These are phyloP conservation scores for Lippia alba DNA, from an alignment of 305 asterid species.

Conservation along the genomic window DNA sequence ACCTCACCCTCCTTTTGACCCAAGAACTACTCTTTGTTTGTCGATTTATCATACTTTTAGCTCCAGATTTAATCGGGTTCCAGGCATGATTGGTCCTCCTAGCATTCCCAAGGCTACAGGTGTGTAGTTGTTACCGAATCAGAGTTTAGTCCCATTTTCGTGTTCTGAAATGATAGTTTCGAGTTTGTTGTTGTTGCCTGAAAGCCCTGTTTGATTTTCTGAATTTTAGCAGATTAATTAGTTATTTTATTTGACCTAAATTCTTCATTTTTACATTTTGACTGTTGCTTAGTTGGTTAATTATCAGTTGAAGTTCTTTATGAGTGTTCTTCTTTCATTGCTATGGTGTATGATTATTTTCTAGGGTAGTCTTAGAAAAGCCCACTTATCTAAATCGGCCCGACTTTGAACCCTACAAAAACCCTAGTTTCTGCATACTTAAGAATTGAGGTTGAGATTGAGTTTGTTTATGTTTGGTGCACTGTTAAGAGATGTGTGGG, in stretches of 20 bases:
- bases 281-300: background rate
- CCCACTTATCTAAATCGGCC: background rate
- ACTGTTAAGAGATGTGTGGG: constrained; percentile 22
- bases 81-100: constrained; percentile 39
- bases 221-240: constrained; percentile 1
- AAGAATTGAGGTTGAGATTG: background rate
- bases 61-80: constrained; percentile 30
- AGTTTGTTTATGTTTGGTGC: background rate
- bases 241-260: constrained; percentile 7
- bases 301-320: constrained; percentile 3
- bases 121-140: constrained; percentile 28
- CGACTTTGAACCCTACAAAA: constrained; percentile 18
- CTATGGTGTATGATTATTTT: background rate
- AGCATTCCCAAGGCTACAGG: constrained; percentile 41
- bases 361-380: background rate
- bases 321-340: constrained; percentile 13
- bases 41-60: constrained; percentile 28
- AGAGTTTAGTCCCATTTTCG: background rate
- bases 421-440: background rate
- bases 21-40: constrained; percentile 22
- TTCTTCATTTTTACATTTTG: background rate
- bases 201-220: background rate
- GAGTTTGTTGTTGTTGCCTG: background rate
- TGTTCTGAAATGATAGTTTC: background rate
- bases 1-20: constrained; percentile 33